Conservation (phyloP, 805 yeast genomes). For the Ogataea wickerhamii region DNA sequence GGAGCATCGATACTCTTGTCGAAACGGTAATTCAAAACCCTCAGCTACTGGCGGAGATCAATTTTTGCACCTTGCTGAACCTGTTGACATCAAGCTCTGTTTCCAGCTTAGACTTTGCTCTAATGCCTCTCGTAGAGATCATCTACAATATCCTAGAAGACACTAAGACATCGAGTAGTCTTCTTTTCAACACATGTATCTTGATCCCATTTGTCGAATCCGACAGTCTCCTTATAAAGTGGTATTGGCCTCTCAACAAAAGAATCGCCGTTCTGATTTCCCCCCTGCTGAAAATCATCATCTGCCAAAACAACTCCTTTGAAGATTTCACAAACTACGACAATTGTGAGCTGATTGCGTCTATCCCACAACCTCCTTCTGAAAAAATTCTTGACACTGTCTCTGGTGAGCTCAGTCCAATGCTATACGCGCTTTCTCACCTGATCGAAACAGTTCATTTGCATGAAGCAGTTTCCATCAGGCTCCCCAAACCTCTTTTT, state of each 20-base stretch:
- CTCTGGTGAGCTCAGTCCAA: slow-evolving; percentile 23
- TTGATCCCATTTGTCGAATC: slow-evolving; percentile 25
- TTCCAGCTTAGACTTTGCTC: slow-evolving; percentile 11
- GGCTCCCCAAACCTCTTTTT: slow-evolving; percentile 25
- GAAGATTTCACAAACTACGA: slow-evolving; percentile 15
- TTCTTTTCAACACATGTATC: slow-evolving; percentile 22
- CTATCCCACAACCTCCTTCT: slow-evolving; percentile 23
- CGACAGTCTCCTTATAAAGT: slow-evolving; percentile 6
- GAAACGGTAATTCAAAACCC: slow-evolving; percentile 19
- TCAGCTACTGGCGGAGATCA: slow-evolving; percentile 20
- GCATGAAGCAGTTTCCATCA: slow-evolving; percentile 1
- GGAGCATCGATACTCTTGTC: slow-evolving; percentile 15
- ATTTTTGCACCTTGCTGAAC: slow-evolving; percentile 26
- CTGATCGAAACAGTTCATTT: slow-evolving; percentile 12
- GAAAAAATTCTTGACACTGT: slow-evolving; percentile 12
- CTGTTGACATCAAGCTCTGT: slow-evolving; percentile 21
- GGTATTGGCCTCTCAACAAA: slow-evolving; percentile 23
- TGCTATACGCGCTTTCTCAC: slow-evolving; percentile 26
- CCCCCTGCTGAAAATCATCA: slow-evolving; percentile 20
- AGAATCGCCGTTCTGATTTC: slow-evolving; percentile 19
- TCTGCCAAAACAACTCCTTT: slow-evolving; percentile 17
- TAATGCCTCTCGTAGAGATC: slow-evolving; percentile 17
- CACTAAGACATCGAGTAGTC: slow-evolving; percentile 5
- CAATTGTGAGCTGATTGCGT: slow-evolving; percentile 10
- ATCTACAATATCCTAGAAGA: slow-evolving; percentile 14